Evolutionary conservation across 148 eudicot species (phyloP), one percentile per base, ranked within the genome.

Genomic region (Beta vulgaris): DNA sequence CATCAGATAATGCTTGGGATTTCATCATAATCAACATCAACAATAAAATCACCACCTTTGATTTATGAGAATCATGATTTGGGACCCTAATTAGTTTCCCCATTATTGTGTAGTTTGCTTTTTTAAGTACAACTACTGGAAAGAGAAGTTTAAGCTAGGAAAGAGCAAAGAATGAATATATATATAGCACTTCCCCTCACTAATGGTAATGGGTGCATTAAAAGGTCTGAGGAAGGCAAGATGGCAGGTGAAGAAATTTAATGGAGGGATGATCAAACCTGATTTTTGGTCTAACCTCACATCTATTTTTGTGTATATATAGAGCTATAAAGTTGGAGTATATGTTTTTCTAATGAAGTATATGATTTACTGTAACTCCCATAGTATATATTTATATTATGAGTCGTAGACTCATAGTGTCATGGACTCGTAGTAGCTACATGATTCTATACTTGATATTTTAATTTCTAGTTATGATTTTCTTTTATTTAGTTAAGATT

Each of bases 231-330:
- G 71, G 46, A 72, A 10, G 69, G 73, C 26, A 36, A 21, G 75
- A 35, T 54, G 79, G 66, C 73, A 76, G 83, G 35, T 81, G 43
- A 67, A 32, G 67, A 18, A 76, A 80, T 80, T 80, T 76, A 80
- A 23, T 76, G 14, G 19, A 7, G 25, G 34, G 29, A 14, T 34
- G 23, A 36, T 16, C 9, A 37, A n/a, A 35, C 37, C 2, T 40
- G 48, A 39, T 79, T 23, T 36, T 67, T 79, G 49, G 34, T 60
- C 26, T 18, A 65, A 54, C 62, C 36, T 77, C 42, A 15, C 48
- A 66, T 28, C 65, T 49, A 63, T 29, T 32, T 57, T 61, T 61
- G n/a, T 3, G 21, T 18, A 31, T 61, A 31, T 61, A 58, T 63
- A 63, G 68, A 63, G 35, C 13, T 44, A 28, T 46, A 44, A 23